Evolutionary conservation across 148 eudicot genomes (phyloP).

Genomic region (Fagopyrum homotropicum): DNA sequence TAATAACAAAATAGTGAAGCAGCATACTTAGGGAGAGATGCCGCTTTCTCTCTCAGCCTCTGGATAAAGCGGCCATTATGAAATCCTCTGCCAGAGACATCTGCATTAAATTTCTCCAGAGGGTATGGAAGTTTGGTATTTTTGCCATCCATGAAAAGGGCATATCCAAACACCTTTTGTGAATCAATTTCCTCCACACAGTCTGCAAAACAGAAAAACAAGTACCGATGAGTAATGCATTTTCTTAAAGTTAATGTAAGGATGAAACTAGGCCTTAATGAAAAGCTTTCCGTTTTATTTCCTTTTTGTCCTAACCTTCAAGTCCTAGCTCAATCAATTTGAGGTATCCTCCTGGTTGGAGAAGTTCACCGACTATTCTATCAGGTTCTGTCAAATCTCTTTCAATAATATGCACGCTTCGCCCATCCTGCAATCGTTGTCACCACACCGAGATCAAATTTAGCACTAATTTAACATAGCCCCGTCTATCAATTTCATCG

Average conservation of each 20-base stretch:
- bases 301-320: constrained; percentile 39
- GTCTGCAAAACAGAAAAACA: constrained; percentile 28
- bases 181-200: constrained; percentile 80
- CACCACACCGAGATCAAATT: neutral
- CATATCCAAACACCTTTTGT: constrained; percentile 74
- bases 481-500: neutral
- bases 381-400: constrained; percentile 80
- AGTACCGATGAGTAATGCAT: neutral
- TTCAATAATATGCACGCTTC: constrained; percentile 73
- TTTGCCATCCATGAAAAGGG: constrained; percentile 77
- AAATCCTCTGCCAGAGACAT: constrained; percentile 79
- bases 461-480: neutral
- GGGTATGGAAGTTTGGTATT: constrained; percentile 67
- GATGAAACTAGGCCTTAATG: neutral
- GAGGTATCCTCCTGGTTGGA: constrained; percentile 85
- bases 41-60: constrained; percentile 76
- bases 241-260: neutral
- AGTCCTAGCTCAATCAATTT: constrained; percentile 69
- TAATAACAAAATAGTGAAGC: neutral
- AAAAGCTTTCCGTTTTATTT: neutral
- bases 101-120: constrained; percentile 61
- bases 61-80: constrained; percentile 83
- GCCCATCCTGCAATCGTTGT: constrained; percentile 50
- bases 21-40: constrained; percentile 64
- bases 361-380: constrained; percentile 80